Evolutionary conservation across 2,329 filamentous ascomycete genomes (phyloP), one percentile per base, ranked within the genome.

Genomic region (Amylocarpus encephaloides): DNA sequence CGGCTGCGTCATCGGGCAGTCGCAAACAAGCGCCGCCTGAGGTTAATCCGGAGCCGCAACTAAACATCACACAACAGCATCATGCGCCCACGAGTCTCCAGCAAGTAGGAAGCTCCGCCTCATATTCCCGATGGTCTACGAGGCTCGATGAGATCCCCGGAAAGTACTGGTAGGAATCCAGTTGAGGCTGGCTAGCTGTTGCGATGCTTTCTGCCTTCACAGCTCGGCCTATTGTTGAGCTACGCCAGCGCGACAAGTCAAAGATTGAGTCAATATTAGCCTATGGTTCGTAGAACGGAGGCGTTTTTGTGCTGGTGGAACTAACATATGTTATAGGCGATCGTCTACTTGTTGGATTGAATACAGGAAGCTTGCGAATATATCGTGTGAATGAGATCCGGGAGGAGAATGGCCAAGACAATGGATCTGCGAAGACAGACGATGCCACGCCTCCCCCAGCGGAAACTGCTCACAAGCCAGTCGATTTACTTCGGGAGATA

Each of bases 181-280:
- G 29, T 47, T 51, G 41, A 58, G 59, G 58, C 59, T 58, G 61
- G 62, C 56, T 49, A 29, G 33, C 49, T 30, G 43, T 53, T 69
- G 76, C 75, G 70, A 96, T 96, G 93, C 85, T 98, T 71, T 94
- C 92, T 71, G 93, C 93, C 67, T 98, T 98, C 73, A 95, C 87
- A 62, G 91, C 93, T 74, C 87, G 88, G 66, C 88, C 91, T 58
- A 92, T 98, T 68, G 87, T 97, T 77, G 93, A 98, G 86, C 86
- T 98, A 64, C 91, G 87, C 73, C 83, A 84, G 70, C 85, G 88
- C 70, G 92, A 97, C 80, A 96, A 94, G 76, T 94, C 88, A 59
- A 93, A 86, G 76, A 95, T 98, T 71, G 93, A 98, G 72, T 93
- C 88, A 44, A 88, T 98, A 59, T 78, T 97, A 43, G 88, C 92